A percentile compares a stretch with the other conserved stretches of the same genome.
Conservation (phyloP, 2,329 filamentous ascomycete species). For the Sordariomycetes sp. region DNA sequence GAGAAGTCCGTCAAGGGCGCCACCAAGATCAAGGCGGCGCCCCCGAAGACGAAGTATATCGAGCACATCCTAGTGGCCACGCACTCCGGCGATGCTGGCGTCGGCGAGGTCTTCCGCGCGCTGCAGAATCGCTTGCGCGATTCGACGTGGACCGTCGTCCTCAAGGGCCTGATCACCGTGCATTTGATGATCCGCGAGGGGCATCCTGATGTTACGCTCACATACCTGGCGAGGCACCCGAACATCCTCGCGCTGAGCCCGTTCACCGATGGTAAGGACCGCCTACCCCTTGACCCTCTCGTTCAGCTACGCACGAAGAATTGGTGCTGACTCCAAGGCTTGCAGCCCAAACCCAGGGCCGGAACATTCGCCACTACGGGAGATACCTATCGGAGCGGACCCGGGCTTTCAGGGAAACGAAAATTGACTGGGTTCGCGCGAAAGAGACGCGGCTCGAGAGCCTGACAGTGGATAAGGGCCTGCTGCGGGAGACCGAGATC, state of each 20-base stretch:
- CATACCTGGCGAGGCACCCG: constrained; percentile 72
- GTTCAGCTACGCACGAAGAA: background rate
- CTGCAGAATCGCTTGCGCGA: constrained; percentile 83
- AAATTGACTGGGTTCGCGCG: constrained; percentile 78
- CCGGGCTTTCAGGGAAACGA: constrained; percentile 71
- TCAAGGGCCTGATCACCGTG: constrained; percentile 92
- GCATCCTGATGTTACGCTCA: constrained; percentile 75
- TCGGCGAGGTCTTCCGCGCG: constrained; percentile 90
- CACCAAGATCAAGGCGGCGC: constrained; percentile 87
- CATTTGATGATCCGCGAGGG: constrained; percentile 98
- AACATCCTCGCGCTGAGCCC: constrained; percentile 78
- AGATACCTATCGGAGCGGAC: constrained; percentile 78
- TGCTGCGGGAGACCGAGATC: constrained; percentile 81
- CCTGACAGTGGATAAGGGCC: constrained; percentile 79
- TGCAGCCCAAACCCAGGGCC: constrained; percentile 82
- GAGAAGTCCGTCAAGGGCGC: constrained; percentile 99
- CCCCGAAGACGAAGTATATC: constrained; percentile 98
- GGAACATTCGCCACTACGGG: constrained; percentile 87
- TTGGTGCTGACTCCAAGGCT: background rate
- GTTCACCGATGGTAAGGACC: constrained; percentile 77
- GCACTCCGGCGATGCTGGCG: constrained; percentile 85
- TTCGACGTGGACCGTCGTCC: constrained; percentile 98
- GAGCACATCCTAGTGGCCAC: constrained; percentile 95
- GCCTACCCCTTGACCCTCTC: background rate
- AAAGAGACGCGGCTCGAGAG: constrained; percentile 77